A percentile compares a stretch with the other conserved stretches of the same genome.
Evolutionary conservation across 352 stramenopile genomes (phyloP).

Genomic region (Pythium dissimile): DNA sequence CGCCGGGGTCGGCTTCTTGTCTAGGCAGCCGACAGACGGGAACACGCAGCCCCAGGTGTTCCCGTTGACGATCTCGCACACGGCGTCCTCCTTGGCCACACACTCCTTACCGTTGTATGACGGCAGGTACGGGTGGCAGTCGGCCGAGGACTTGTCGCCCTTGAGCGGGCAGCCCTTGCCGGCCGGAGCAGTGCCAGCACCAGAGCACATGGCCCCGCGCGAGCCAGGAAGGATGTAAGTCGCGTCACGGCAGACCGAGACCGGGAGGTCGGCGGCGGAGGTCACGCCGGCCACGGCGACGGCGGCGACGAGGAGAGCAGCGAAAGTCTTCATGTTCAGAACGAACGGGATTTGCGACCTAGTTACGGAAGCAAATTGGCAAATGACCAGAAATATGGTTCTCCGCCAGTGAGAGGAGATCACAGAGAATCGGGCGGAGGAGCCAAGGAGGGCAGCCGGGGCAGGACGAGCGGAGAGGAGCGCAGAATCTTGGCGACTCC

Average conservation of each 20-base stretch:
- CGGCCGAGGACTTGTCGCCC: conserved; percentile 15
- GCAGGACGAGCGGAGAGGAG: neutral
- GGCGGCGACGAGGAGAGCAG: conserved; percentile 14
- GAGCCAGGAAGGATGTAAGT: conserved; percentile 26
- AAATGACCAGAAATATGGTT: conserved; percentile 6
- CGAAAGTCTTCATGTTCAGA: conserved; percentile 15
- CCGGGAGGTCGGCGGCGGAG: conserved; percentile 14
- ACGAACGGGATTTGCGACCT: conserved; percentile 14
- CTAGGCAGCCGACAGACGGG: conserved; percentile 18
- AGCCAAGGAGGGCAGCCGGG: neutral
- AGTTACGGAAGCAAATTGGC: conserved; percentile 21
- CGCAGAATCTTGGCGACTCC: neutral
- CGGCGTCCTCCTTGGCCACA: conserved; percentile 26
- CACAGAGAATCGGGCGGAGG: neutral
- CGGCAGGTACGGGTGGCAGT: conserved; percentile 26
- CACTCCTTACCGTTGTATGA: conserved; percentile 23
- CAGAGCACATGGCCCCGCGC: conserved; percentile 28
- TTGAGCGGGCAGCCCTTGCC: conserved; percentile 25
- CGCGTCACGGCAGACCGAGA: conserved; percentile 28
- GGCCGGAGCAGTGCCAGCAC: conserved; percentile 9
- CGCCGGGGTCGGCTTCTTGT: conserved; percentile 12
- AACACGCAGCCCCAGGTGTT: conserved; percentile 32
- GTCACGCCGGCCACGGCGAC: conserved; percentile 10
- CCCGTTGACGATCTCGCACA: conserved; percentile 19
- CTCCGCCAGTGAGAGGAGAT: neutral